Conservation (phyloP, 768 basidiomycete species). For the Agaricus bisporus region DNA sequence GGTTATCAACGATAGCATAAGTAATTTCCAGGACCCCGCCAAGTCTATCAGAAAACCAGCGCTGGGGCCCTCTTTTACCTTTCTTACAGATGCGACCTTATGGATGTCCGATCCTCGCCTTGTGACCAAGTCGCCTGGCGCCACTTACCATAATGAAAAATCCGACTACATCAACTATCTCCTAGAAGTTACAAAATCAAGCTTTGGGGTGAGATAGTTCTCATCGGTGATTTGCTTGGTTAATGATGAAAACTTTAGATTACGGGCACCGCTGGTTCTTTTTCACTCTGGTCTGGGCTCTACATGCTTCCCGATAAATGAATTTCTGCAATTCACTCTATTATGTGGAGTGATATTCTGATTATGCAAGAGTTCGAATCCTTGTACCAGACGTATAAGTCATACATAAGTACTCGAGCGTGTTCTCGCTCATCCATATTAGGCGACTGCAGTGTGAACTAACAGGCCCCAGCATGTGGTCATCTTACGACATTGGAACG, state of each 20-base stretch:
- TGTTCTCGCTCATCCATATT: no score
- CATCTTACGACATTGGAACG: conserved; percentile 13
- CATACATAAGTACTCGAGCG: no score
- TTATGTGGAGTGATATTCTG: neutral
- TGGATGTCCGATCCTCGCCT: conserved; percentile 42
- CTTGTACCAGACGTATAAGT: neutral
- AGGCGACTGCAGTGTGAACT: neutral
- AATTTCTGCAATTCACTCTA: neutral
- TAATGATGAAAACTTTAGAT: neutral
- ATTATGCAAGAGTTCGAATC: no score
- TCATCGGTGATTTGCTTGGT: neutral
- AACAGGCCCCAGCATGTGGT: neutral
- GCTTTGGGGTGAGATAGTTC: conserved; percentile 15
- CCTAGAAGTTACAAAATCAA: conserved; percentile 16
- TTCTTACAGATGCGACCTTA: conserved; percentile 66
- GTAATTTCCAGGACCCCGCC: conserved; percentile 12
- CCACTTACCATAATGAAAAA: no score
- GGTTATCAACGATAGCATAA: conserved; percentile 59
- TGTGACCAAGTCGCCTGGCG: neutral
- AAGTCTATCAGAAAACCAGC: conserved; percentile 51
- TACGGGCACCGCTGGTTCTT: neutral
- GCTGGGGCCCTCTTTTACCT: conserved; percentile 70
- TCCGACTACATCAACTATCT: conserved; percentile 7
- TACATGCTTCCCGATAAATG: neutral
- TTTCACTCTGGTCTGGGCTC: neutral